Conservation (phyloP, 495 filamentous ascomycete genomes). For the Hyaloscypha hepaticicola region DNA sequence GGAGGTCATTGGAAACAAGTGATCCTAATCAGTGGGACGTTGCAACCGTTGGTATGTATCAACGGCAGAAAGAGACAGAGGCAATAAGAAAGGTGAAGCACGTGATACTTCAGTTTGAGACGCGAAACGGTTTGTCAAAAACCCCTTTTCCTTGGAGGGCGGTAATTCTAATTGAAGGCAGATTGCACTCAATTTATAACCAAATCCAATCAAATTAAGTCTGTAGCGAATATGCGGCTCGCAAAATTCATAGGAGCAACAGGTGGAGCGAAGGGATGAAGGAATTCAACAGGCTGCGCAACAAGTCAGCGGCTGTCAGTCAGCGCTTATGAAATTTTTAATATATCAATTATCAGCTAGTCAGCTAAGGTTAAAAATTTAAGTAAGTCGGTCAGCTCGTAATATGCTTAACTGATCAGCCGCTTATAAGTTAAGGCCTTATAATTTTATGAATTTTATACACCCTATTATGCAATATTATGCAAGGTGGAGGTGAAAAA, state of each 20-base stretch:
- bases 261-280: not conserved
- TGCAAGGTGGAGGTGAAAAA: too few relatives aligned
- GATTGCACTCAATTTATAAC: conserved; percentile 4
- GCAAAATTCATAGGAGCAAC: conserved; percentile 1
- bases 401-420: too few relatives aligned
- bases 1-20: conserved; percentile 10
- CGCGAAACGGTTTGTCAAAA: conserved; percentile 1
- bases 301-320: too few relatives aligned
- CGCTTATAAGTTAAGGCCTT: too few relatives aligned
- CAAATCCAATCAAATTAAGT: conserved; percentile 6
- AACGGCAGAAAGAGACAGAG: not conserved
- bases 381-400: too few relatives aligned
- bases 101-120: conserved; percentile 15
- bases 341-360: too few relatives aligned
- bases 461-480: too few relatives aligned
- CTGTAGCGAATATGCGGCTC: conserved; percentile 2
- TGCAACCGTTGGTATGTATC: not conserved
- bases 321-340: too few relatives aligned
- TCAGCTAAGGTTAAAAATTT: too few relatives aligned
- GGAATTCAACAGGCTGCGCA: too few relatives aligned
- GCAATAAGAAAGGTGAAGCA: conserved; percentile 16
- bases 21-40: conserved; percentile 8
- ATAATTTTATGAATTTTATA: too few relatives aligned
- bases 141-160: not conserved
- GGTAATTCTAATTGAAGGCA: not conserved